Conservation (phyloP, 2,329 filamentous ascomycete genomes). For the Trichoderma sp. region DNA sequence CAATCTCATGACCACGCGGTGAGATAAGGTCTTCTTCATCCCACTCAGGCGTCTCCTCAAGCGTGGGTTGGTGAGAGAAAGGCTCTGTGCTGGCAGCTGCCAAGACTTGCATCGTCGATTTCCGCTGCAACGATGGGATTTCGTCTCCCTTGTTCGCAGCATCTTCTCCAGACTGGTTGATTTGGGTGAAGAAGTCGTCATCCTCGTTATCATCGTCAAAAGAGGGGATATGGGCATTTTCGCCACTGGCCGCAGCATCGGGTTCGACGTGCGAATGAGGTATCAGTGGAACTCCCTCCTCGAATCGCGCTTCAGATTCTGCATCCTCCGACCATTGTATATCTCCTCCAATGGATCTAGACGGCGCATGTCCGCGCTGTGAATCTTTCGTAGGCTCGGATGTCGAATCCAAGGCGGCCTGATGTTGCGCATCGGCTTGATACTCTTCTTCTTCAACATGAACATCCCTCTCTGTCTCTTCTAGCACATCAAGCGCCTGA, state of each 20-base stretch:
- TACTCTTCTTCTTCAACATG: conserved; percentile 45
- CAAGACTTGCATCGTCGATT: conserved; percentile 70
- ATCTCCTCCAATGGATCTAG: conserved; percentile 47
- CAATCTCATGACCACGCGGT: conserved; percentile 20
- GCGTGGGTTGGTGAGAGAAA: conserved; percentile 33
- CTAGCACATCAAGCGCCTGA: conserved; percentile 56
- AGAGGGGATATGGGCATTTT: conserved; percentile 23
- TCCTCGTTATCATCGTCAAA: conserved; percentile 54
- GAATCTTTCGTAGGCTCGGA: conserved; percentile 21
- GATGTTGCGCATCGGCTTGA: conserved; percentile 24
- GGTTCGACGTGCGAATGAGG: conserved; percentile 33
- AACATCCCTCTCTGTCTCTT: conserved; percentile 53
- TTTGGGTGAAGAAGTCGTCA: conserved; percentile 64
- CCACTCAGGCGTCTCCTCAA: conserved; percentile 35
- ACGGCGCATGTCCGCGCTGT: conserved; percentile 30
- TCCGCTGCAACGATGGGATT: conserved; percentile 55
- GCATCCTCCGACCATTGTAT: conserved; percentile 44
- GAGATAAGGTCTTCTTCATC: conserved; percentile 32
- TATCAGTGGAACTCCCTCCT: conserved; percentile 69
- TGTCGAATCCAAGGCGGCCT: conserved; percentile 17
- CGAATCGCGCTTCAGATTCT: conserved; percentile 60
- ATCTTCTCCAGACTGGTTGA: conserved; percentile 35
- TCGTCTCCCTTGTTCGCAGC: conserved; percentile 23
- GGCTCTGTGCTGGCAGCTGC: conserved; percentile 46
- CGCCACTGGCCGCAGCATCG: neutral